A percentile compares a stretch with the other conserved stretches of the same genome.
Conservation (phyloP, 2,329 filamentous ascomycete species). For the Elsinoe perseae region DNA sequence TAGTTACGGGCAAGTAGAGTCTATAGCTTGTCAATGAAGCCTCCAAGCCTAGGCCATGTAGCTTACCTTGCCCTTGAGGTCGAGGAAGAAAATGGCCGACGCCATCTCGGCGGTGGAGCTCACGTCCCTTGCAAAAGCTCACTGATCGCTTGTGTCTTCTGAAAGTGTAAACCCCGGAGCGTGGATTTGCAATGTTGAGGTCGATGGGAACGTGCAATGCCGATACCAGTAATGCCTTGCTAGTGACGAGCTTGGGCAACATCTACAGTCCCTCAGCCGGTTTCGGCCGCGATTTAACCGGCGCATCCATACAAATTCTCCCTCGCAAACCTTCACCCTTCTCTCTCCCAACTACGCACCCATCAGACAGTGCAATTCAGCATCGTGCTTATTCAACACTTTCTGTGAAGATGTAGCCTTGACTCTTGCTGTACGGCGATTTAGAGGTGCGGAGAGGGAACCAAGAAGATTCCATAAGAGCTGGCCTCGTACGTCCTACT, state of each 20-base stretch:
- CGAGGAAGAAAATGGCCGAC: conserved; percentile 95
- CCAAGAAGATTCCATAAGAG: conserved; percentile 58
- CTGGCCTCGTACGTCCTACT: conserved; percentile 59
- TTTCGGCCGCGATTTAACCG: conserved; percentile 4
- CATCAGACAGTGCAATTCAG: conserved; percentile 82
- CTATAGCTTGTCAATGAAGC: conserved; percentile 44
- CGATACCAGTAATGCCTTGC: too few species aligned
- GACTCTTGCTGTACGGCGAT: conserved; percentile 59
- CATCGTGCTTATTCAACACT: conserved; percentile 49
- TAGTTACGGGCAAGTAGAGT: conserved; percentile 98
- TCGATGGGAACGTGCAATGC: too few species aligned
- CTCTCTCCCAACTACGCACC: conserved; percentile 51
- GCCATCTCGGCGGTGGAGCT: conserved; percentile 55
- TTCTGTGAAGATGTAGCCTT: conserved; percentile 58
- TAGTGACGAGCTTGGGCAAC: too few species aligned
- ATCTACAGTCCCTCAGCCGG: neutral
- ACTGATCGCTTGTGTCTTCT: too few species aligned
- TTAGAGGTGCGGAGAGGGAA: conserved; percentile 52
- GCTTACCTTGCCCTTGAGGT: conserved; percentile 95
- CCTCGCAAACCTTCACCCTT: conserved; percentile 20
- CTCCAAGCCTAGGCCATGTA: neutral
- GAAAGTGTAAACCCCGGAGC: too few species aligned
- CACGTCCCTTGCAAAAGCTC: too few species aligned
- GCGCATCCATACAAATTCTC: conserved; percentile 3
- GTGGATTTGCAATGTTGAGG: too few species aligned